A percentile compares a stretch with the other conserved stretches of the same genome.
These are phyloP conservation scores for Diaporthe longicolla DNA, from an alignment of 2,329 filamentous ascomycete species.

Conservation along the genomic window DNA sequence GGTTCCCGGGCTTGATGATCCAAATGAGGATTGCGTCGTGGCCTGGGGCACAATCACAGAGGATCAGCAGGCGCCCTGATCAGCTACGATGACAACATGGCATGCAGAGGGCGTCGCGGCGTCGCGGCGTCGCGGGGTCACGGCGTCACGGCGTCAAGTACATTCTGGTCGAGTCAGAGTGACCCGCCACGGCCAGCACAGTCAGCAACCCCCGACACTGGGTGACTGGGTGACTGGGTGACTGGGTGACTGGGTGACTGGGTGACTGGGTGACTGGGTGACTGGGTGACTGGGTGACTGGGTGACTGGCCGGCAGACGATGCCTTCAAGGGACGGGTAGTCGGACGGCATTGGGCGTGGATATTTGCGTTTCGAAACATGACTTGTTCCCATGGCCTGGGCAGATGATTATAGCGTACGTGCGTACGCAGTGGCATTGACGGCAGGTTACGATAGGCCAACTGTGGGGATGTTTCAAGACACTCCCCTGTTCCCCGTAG, in stretches of 20 bases:
- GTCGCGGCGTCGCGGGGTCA: conserved; percentile 15
- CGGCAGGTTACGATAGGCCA: conserved; percentile 30
- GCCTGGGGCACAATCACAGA: conserved; percentile 5
- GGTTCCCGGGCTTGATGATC: conserved; percentile 17
- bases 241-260: too few relatives aligned
- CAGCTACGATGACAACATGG: background rate
- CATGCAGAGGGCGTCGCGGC: background rate
- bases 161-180: conserved; percentile 10
- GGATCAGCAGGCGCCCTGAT: conserved; percentile 12
- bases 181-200: background rate
- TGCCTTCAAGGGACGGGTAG: conserved; percentile 3
- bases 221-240: background rate
- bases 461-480: conserved; percentile 31
- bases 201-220: background rate
- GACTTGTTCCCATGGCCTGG: conserved; percentile 8
- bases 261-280: too few relatives aligned
- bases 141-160: conserved; percentile 13
- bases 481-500: conserved; percentile 23
- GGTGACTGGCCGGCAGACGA: background rate
- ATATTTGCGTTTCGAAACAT: conserved; percentile 31
- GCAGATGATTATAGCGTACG: background rate
- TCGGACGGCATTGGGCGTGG: background rate
- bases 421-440: background rate
- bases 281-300: background rate
- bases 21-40: conserved; percentile 7